Evolutionary conservation across 306 rosid species (phyloP), one percentile per base, ranked within the genome.

Genomic region (Prunus davidiana): DNA sequence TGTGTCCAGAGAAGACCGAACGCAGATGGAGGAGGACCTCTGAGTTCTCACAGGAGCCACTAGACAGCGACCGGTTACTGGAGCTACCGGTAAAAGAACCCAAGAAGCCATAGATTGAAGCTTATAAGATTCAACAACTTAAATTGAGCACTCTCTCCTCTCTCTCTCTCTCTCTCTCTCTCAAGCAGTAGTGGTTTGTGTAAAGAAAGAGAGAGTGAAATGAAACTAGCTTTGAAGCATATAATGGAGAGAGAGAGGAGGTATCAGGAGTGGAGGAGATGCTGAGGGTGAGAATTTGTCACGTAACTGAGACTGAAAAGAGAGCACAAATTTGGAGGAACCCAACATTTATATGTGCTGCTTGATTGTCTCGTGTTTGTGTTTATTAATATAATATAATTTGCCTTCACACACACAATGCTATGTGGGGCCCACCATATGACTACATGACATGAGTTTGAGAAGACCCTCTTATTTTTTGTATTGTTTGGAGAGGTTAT

Each of bases 1-100:
- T 22, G 87, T 20, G 13, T 95, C 99, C 77, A 95, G 85, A 74
- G 99, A 95, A 54, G 90, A 89, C 27, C 92, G 86, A 86, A 92
- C 79, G 12, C 82, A 82, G 49, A 24, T 45, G 47, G 77, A 61
- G 30, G 69, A 77, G 22, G 75, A 56, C 74, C 66, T 86, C 61
- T 15, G 82, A 57, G 54, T 57, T 76, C 82, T 91, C 5, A 34
- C 62, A 55, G 72, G 76, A 58, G 75, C 28, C 64, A 69, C 38
- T 61, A 89, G 75, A 75, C 86, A 80, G 41, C 77, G 86, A 32
- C 85, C 78, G 0, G 88, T 65, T 46, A 94, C 73, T 32, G 89
- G 82, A 75, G 87, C 76, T 9, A 86, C 78, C 12, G 97, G 91
- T 25, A 78, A 83, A 13, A 86, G 88, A 84, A 84, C 77, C 72